phyloP scores from a whole-genome alignment of 2,329 filamentous ascomycete species.

The Venturia nashicola region DNA sequence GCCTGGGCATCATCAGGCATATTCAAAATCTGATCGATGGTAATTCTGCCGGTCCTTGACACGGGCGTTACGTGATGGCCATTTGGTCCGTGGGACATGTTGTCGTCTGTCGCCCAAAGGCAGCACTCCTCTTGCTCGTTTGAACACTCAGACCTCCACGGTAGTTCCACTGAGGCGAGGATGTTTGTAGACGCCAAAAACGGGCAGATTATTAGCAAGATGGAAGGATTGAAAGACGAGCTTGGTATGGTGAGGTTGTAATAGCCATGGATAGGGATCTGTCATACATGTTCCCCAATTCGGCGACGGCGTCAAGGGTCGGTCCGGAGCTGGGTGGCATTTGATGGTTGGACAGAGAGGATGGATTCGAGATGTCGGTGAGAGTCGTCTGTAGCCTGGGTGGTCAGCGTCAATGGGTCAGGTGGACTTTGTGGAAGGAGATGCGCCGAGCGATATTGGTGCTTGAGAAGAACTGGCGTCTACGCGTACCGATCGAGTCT shows the following conservation, averaged over 20 bases:
- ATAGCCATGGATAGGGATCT: neutral
- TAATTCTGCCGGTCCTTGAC: neutral
- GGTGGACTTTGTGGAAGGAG: neutral
- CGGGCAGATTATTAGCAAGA: neutral
- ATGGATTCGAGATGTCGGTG: neutral
- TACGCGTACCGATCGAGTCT: neutral
- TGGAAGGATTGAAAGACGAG: neutral
- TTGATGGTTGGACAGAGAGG: neutral
- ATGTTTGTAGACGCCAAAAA: neutral
- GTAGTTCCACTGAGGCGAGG: neutral
- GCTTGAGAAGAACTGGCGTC: neutral
- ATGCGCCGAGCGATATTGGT: neutral
- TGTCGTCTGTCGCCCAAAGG: neutral
- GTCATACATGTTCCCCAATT: neutral
- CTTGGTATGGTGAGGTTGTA: neutral
- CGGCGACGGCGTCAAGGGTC: neutral
- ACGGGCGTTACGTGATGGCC: neutral
- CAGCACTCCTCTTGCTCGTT: neutral
- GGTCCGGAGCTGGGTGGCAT: neutral
- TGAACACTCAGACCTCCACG: neutral
- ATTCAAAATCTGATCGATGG: slow-evolving; percentile 7
- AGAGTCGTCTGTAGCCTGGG: neutral
- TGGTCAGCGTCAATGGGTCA: neutral
- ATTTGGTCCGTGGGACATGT: neutral
- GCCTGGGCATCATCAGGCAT: neutral